Evolutionary conservation across 257 asterid species (phyloP), one percentile per base, ranked within the genome.

Genomic region (Rubia yunnanensis): DNA sequence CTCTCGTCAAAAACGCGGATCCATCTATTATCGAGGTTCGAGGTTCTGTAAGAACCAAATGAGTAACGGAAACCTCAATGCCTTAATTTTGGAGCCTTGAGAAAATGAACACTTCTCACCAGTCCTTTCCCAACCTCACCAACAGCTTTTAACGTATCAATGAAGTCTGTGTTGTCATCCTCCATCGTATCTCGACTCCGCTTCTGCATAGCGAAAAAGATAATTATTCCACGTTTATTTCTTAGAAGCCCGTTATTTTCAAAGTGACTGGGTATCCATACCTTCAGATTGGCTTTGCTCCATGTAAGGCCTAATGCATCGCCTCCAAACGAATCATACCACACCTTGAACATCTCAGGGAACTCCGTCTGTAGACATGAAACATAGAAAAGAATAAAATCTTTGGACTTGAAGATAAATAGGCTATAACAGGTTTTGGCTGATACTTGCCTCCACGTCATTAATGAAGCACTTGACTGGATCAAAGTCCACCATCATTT

Each of bases 251-350:
- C 34, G 2, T n/a, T 4, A 46, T 44, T 18, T 48, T 38, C 36
- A 54, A 14, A 35, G 39, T 23, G 5, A 22, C 7, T 15, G 54
- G 10, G 7, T 26, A 46, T 52, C 67, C 52, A 70, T 80, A 86
- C 99, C 97, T 87, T 86, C 23, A 79, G 76, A 68, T 31, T 68
- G 46, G 69, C 74, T 75, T 70, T 80, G 76, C 78, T 84, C 73
- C 82, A 82, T 18, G 99, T 94, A 46, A 94, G 92, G 70, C 97
- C 99, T 68, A 94, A 77, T 67, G 95, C 95, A 65, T 90, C 99
- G 28, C 97, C 97, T 68, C 99, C 99, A 72, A 86, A 74, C 23
- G 85, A 79, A 80, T 94, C 97, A 39, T 81, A 86, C 99, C 99
- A 94, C 59, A 94, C 86, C 80, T 86, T 94, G 73, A 90, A 85